phyloP scores from a whole-genome alignment of 192 early-diverging fungal genomes.

The Backusella sp. region DNA sequence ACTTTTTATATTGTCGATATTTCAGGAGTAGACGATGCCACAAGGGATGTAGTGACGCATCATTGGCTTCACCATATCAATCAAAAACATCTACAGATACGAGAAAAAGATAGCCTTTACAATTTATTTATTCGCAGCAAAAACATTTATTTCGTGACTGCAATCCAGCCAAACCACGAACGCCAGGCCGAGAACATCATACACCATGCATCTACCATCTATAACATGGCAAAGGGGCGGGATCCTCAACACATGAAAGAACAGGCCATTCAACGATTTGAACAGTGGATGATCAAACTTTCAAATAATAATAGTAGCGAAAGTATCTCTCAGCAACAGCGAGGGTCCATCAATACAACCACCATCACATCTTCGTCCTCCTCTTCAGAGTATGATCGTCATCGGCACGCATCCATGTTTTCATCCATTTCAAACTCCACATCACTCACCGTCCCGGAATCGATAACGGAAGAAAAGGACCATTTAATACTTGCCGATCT shows the following conservation, averaged over 20 bases:
- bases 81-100: not conserved
- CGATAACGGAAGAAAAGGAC: slow-evolving; percentile 10
- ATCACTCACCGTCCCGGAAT: not conserved
- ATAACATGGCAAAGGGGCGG: not conserved
- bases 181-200: not conserved
- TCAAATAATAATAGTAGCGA: not conserved
- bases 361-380: not conserved
- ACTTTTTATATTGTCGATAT: slow-evolving; percentile 2
- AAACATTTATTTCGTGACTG: not conserved
- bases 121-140: not conserved
- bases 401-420: slow-evolving; percentile 3
- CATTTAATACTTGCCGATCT: slow-evolving; percentile 8
- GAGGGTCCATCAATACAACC: not conserved
- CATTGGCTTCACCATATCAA: not conserved
- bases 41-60: not conserved
- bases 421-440: not conserved
- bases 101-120: not conserved
- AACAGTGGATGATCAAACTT: not conserved
- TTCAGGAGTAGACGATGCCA: not conserved
- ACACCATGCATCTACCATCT: not conserved
- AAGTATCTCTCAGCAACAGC: not conserved
- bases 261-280: not conserved
- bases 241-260: not conserved
- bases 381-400: not conserved
- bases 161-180: not conserved